A percentile compares a stretch with the other conserved stretches of the same genome.
Evolutionary conservation across 2,329 filamentous ascomycete species (phyloP).

Genomic region (Rhinocladiella similis): DNA sequence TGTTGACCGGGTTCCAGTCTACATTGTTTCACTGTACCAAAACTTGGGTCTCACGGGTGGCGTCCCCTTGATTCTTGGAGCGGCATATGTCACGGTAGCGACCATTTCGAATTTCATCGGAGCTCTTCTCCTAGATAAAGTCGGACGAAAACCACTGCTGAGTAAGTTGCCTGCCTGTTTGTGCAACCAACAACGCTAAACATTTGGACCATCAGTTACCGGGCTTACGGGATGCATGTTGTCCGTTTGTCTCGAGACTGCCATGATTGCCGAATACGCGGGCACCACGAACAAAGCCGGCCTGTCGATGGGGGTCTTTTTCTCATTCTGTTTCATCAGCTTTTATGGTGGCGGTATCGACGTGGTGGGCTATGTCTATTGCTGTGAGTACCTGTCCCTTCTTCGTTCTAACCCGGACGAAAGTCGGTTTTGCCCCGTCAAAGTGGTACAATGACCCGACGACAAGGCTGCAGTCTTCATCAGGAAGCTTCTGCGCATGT

Average conservation of each 20-base stretch:
- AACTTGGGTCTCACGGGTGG: constrained; percentile 22
- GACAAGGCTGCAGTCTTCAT: background rate
- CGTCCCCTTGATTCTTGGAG: constrained; percentile 21
- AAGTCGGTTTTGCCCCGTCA: background rate
- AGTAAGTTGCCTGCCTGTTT: constrained; percentile 20
- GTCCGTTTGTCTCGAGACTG: constrained; percentile 22
- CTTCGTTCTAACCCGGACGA: background rate
- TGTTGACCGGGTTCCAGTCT: constrained; percentile 14
- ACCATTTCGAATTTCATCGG: constrained; percentile 24
- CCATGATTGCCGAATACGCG: constrained; percentile 29
- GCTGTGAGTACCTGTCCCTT: constrained; percentile 12
- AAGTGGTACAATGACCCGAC: background rate
- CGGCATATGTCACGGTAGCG: constrained; percentile 24
- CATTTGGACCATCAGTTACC: constrained; percentile 8
- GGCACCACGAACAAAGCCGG: constrained; percentile 34
- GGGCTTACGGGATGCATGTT: constrained; percentile 24
- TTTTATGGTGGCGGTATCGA: constrained; percentile 25
- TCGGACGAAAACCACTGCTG: constrained; percentile 33
- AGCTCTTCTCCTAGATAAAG: constrained; percentile 23
- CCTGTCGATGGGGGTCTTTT: constrained; percentile 49
- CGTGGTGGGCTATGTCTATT: constrained; percentile 25
- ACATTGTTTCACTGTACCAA: constrained; percentile 21
- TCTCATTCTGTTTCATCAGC: constrained; percentile 54
- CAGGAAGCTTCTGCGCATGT: background rate
- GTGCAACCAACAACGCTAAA: background rate